Evolutionary conservation across 306 rosid genomes (phyloP), one percentile per base, ranked within the genome.

Genomic region (Cucumis melo): DNA sequence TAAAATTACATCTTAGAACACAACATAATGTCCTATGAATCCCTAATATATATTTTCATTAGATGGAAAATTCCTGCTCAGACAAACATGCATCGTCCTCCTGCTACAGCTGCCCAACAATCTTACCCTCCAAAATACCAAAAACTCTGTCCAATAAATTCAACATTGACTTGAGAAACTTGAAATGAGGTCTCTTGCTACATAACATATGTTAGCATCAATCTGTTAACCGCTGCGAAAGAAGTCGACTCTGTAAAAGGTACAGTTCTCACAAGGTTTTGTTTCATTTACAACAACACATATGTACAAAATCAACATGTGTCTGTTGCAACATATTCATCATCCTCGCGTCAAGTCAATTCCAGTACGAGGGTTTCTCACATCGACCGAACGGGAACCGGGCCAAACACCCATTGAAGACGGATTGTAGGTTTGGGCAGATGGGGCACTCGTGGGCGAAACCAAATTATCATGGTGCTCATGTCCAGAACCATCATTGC

Each of bases 261-360:
- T 73, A 46, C 75, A 19, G 60, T 51, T 39, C 77, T 73, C 77
- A 32, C 77, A 73, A 82, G 81, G 79, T 82, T 79, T 50, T 78
- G 44, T 75, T 50, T 82, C 82, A 85, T 93, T 81, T 88, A 87
- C 97, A 88, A 83, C 88, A 81, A 84, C 83, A 88, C 83, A 82
- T 82, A 80, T 87, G 84, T 87, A 91, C 93, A 90, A 87, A 90
- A 83, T 86, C 77, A 83, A 65, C 83, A 86, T 83, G 86, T 82
- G 84, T 83, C 87, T 86, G 77, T 88, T 80, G 81, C 83, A 74
- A 79, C 64, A 76, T 79, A 73, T 68, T 61, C 78, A 68, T 90
- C 89, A 92, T 42, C 98, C 98, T 9, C 95, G 96, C 58, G 80
- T 95, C 91, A 92, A 83, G 88, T 95, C 99, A 61, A 95, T 90